Base-by-base conservation (phyloP, 139 green algal genomes). In the Picochlorum sp. region DNA sequence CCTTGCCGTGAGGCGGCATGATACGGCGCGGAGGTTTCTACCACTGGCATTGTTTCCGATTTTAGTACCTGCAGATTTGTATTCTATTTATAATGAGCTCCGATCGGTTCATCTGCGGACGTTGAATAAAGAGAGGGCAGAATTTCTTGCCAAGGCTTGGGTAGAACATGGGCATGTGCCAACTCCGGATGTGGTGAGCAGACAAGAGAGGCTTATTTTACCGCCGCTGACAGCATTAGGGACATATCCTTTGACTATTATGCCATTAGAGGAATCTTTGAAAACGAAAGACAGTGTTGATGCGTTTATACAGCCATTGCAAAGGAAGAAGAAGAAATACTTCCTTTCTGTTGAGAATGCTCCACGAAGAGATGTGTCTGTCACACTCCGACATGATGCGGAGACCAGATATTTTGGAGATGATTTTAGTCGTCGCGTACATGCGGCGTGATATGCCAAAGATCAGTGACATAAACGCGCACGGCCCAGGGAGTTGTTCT, bases 91-190 rank as follows among this genome's bases (percentile, higher is more conserved):
- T 55, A 60, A 60, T 23, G 88, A 95, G 81, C 74, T 96, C 49
- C 86, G 86, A 62, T 74, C 84, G 13, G 81, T 96, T 49, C 84
- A 94, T 66, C 80, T 96, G 63, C 70, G 81, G 4, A 90, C 76
- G 9, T 75, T 96, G 20, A 96, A 96, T 67, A 79, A 84, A 45
- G 86, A 92, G 80, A 72, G 89, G 0, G 81, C 79, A 9, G 87
- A 95, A 73, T 85, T 95, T 65, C 69, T 91, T 20, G 81, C 83
- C 0, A 70, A 84, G 63, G 26, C 57, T 10, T 96, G 83, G 83
- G 60, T 94, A 24, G n/a, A 61, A 2, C 45, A 50, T 16, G 71
- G 79, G 14, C 11, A 30, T 54, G 72, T 84, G 32, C 74, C 78
- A 5, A 57, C 55, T 4, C 64, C 73, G 11, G 49, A 57, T 9